A percentile compares a stretch with the other conserved stretches of the same genome.
These are phyloP conservation scores for Diutina neorugosa DNA, from an alignment of 1,139 yeast genomes.

Conservation along the genomic window DNA sequence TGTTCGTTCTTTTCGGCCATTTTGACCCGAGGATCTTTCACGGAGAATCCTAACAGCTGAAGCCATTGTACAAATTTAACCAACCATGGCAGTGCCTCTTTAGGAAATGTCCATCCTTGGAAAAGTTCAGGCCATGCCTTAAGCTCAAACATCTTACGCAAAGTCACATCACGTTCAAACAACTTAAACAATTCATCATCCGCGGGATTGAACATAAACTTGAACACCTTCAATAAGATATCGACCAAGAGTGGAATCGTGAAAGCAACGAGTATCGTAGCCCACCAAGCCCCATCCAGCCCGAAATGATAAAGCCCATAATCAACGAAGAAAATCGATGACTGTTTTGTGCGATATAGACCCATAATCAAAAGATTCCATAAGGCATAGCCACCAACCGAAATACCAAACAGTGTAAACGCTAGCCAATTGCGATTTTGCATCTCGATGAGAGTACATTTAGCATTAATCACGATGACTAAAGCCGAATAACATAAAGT, in stretches of 20 bases:
- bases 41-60: not conserved
- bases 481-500: slow-evolving; percentile 62
- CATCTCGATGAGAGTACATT: slow-evolving; percentile 75
- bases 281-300: slow-evolving; percentile 76
- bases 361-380: slow-evolving; percentile 76
- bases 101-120: slow-evolving; percentile 70
- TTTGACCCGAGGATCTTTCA: slow-evolving; percentile 1
- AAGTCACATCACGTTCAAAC: slow-evolving; percentile 56
- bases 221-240: slow-evolving; percentile 44
- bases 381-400: slow-evolving; percentile 76
- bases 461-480: slow-evolving; percentile 60
- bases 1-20: slow-evolving; percentile 8
- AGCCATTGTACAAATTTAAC: slow-evolving; percentile 7
- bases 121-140: slow-evolving; percentile 60
- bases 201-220: slow-evolving; percentile 46
- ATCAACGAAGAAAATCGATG: slow-evolving; percentile 60
- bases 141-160: slow-evolving; percentile 61
- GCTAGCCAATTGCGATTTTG: slow-evolving; percentile 67
- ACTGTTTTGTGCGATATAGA: slow-evolving; percentile 45
- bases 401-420: slow-evolving; percentile 56
- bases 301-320: slow-evolving; percentile 66
- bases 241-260: slow-evolving; percentile 58
- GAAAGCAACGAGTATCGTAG: slow-evolving; percentile 44
- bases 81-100: slow-evolving; percentile 14
- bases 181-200: slow-evolving; percentile 74